Evolutionary conservation across 495 filamentous ascomycete species (phyloP), one percentile per base, ranked within the genome.

Genomic region (Astrothelium macrocarpum): DNA sequence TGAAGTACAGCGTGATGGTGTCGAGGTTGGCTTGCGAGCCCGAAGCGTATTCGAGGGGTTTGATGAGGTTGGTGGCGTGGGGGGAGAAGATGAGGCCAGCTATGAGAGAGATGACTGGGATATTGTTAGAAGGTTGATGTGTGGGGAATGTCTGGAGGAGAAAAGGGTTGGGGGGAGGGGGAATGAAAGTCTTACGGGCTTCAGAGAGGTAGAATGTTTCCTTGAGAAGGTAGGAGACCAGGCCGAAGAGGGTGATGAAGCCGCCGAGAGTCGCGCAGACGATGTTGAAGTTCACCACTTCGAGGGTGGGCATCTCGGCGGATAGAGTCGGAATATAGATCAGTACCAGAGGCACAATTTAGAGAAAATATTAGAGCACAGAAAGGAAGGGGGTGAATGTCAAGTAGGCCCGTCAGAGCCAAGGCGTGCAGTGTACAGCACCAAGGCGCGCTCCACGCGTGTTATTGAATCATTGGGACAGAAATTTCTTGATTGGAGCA

Each of bases 121-220:
- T 5, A 61, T 63, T 60, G 61, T 72, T 20, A 3, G 53, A 43
- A 29, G 29, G 25, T 66, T 45, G 62, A 53, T 61, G 23, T 63
- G 36, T 18, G 36, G 5, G 2, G 18, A 61, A 12, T 29, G 29
- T n/a, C 4, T n/a, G 16, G 32, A 12, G 29, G 25, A 36, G 16
- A 20, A 46, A 29, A 23, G 32, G 18, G 16, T 4, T 58, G 60
- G 1, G n/a, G 31, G 28, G 59, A 16, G 82, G 88, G n/a, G n/a
- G n/a, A n/a, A n/a, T n/a, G n/a, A n/a, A n/a, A n/a, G n/a, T n/a
- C n/a, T 64, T 78, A 92, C 90, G 80, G 63, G 91, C 89, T 81
- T 96, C 92, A 18, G 90, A 95, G 5, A 97, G 82, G 71, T 95
- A 96, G 72, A 91, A 92, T 67, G 83, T 86, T 76, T 96, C 91